Percentiles rank a stretch among this genome's conserved stretches.
phyloP scores from a whole-genome alignment of 139 green algal genomes.

The Edaphochlamys debaryana region DNA sequence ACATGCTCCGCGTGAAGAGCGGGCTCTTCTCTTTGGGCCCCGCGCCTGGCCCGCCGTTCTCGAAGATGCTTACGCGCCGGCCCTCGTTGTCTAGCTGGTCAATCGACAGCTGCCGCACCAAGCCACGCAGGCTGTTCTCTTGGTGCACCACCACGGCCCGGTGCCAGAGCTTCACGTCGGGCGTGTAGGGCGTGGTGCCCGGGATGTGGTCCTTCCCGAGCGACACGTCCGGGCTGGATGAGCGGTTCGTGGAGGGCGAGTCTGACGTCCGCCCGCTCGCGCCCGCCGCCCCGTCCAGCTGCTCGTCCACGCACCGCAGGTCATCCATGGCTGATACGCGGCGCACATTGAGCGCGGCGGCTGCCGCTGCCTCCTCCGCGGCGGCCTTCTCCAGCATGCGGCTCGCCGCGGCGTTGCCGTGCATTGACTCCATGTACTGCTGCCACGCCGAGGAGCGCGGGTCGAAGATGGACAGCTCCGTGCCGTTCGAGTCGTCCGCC shows the following conservation, averaged over 20 bases:
- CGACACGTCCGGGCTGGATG: slow-evolving; percentile 54
- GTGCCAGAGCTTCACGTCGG: slow-evolving; percentile 92
- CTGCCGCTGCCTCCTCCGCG: slow-evolving; percentile 87
- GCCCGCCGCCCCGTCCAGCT: slow-evolving; percentile 27
- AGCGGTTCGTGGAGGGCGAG: slow-evolving; percentile 19
- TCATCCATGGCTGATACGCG: slow-evolving; percentile 70
- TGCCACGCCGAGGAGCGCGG: slow-evolving; percentile 78
- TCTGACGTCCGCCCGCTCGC: slow-evolving; percentile 1
- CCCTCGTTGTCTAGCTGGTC: slow-evolving; percentile 99
- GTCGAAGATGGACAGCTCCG: slow-evolving; percentile 86
- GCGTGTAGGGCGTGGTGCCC: slow-evolving; percentile 65
- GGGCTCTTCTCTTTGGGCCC: slow-evolving; percentile 50
- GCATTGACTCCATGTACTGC: slow-evolving; percentile 82
- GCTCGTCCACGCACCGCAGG: slow-evolving; percentile 68
- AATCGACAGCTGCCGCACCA: slow-evolving; percentile 89
- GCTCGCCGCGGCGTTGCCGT: slow-evolving; percentile 73
- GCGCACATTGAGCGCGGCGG: slow-evolving; percentile 74
- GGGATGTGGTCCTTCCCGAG: slow-evolving; percentile 53
- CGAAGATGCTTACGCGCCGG: slow-evolving; percentile 81
- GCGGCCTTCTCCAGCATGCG: slow-evolving; percentile 82
- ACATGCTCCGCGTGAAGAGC: slow-evolving; percentile 63
- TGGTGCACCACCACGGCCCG: slow-evolving; percentile 91
- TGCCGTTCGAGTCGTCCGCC: slow-evolving; percentile 78
- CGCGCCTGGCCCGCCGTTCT: slow-evolving; percentile 33
- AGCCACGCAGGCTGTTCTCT: slow-evolving; percentile 58